A percentile compares a stretch with the other conserved stretches of the same genome.
phyloP scores from a whole-genome alignment of 2,329 filamentous ascomycete species.

The Colletotrichum australisinense region DNA sequence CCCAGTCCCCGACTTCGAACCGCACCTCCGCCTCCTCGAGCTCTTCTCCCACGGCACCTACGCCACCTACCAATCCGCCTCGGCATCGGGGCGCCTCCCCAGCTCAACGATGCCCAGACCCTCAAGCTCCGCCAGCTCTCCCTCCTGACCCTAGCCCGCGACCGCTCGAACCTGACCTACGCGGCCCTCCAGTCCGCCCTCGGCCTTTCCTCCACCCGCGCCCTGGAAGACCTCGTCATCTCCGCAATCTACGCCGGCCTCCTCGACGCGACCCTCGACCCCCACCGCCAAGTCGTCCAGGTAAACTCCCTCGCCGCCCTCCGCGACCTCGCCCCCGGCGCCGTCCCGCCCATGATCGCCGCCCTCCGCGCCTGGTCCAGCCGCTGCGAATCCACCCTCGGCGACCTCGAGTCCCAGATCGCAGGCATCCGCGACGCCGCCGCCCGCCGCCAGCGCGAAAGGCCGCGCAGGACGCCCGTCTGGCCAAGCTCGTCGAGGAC shows the following conservation, averaged over 20 bases:
- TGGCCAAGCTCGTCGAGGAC: slow-evolving; percentile 62
- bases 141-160: slow-evolving; percentile 82
- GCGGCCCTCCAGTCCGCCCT: slow-evolving; percentile 73
- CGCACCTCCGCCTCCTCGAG: slow-evolving; percentile 78
- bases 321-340: slow-evolving; percentile 83
- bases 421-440: slow-evolving; percentile 71
- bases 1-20: slow-evolving; percentile 68
- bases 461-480: slow-evolving; percentile 56
- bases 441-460: slow-evolving; percentile 62
- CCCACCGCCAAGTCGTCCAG: slow-evolving; percentile 77
- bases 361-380: slow-evolving; percentile 80
- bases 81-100: slow-evolving; percentile 59
- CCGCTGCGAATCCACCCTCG: slow-evolving; percentile 81
- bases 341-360: slow-evolving; percentile 74
- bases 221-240: slow-evolving; percentile 89
- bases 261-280: slow-evolving; percentile 85
- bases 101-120: slow-evolving; percentile 77
- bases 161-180: slow-evolving; percentile 79
- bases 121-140: slow-evolving; percentile 93
- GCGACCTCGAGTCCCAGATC: slow-evolving; percentile 82
- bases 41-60: slow-evolving; percentile 96
- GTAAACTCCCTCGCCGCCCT: slow-evolving; percentile 86
- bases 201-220: slow-evolving; percentile 72
- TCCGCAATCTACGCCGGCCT: slow-evolving; percentile 89
- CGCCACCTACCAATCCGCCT: slow-evolving; percentile 70